Base-by-base conservation (phyloP, 106 monocot genomes). In the Dendrobium officinale region DNA sequence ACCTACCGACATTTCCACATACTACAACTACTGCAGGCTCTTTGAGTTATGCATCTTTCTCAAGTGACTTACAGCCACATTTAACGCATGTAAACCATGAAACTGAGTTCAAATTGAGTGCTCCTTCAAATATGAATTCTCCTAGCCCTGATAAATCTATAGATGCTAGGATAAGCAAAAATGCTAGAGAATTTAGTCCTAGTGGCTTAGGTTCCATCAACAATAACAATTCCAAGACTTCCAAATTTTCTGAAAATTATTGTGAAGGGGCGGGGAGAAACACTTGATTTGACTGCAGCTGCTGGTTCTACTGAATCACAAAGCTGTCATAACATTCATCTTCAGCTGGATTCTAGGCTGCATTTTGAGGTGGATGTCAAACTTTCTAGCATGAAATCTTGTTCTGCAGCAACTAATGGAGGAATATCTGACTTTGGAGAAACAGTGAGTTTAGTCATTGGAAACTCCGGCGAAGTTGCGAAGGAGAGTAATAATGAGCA, bases 381-480 rank as follows among this genome's bases (percentile, higher is more conserved):
- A 16, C 15, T 75, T 75, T 44, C 74, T n/a, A 44, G 43, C 43
- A 6, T 8, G 6, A 75, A 43, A 44, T 44, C 74, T 17, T 17
- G 11, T 75, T 43, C 74, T 31, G n/a, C 43, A 20, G 7, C 74
- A 75, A 3, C 74, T 75, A n/a, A 19, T 75, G 15, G 19, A 3
- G 40, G 8, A 29, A 41, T 24, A 27, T 48, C 27, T 9, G 59
- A 67, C 2, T 13, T 26, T 40, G 70, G 44, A 55, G 72, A 41
- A n/a, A 27, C 80, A 31, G 33, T 37, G 51, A 51, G 51, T 51
- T 51, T 51, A 18, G 79, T 26, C 26, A 9, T 55, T 75, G 68
- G 73, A 42, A 75, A 70, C 27, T 77, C 81, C 37, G 61, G 15
- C 56, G 67, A 47, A 49, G 77, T 24, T 81, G 9, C 72, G 66